Percentiles rank a stretch among this genome's conserved stretches.
Conservation (phyloP, 2,329 filamentous ascomycete genomes). For the Madurella fahalii region DNA sequence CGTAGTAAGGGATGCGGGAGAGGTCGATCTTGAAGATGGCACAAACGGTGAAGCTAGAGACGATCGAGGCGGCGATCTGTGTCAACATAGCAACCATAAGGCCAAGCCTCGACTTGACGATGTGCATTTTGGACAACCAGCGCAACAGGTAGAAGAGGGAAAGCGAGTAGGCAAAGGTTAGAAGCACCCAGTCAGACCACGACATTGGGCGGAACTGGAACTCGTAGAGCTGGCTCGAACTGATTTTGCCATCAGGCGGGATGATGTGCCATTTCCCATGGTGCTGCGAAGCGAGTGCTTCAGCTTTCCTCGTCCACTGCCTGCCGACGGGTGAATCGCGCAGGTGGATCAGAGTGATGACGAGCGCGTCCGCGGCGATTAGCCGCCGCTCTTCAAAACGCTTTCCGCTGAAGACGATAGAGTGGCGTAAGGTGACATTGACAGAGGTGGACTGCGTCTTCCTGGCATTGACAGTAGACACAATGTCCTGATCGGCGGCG, state of each 20-base stretch:
- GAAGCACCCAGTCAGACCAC: slow-evolving; percentile 56
- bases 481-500: slow-evolving; percentile 56
- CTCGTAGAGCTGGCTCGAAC: slow-evolving; percentile 63
- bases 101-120: slow-evolving; percentile 71
- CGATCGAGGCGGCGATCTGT: slow-evolving; percentile 67
- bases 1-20: slow-evolving; percentile 67
- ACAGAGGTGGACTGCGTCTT: slow-evolving; percentile 61
- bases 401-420: slow-evolving; percentile 80
- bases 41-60: slow-evolving; percentile 77
- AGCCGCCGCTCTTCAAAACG: slow-evolving; percentile 64
- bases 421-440: slow-evolving; percentile 71
- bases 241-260: slow-evolving; percentile 52
- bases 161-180: slow-evolving; percentile 62
- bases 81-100: slow-evolving; percentile 66
- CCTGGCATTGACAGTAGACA: slow-evolving; percentile 64
- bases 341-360: slow-evolving; percentile 70
- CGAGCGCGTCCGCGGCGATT: slow-evolving; percentile 69
- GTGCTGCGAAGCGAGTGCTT: slow-evolving; percentile 46
- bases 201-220: slow-evolving; percentile 76
- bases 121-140: slow-evolving; percentile 64
- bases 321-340: slow-evolving; percentile 59
- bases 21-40: slow-evolving; percentile 71
- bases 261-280: slow-evolving; percentile 61
- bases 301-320: slow-evolving; percentile 60
- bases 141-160: slow-evolving; percentile 62